Evolutionary conservation across 805 yeast genomes (phyloP).

Genomic region (Cyberlindnera bimundalis): DNA sequence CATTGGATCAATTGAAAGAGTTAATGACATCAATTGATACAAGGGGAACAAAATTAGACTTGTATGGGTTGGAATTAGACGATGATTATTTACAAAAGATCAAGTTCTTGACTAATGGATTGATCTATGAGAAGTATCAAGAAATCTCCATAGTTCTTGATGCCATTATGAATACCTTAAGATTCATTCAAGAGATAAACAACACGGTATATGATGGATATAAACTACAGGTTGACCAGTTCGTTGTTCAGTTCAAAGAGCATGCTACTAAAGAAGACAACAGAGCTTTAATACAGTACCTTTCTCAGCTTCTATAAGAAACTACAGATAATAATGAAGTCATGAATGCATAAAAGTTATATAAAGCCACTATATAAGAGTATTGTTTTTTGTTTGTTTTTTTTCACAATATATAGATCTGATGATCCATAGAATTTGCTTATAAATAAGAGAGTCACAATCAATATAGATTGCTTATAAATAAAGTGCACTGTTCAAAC

Average conservation of each 20-base stretch:
- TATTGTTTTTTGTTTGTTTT: too few species aligned
- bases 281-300: conserved; percentile 12
- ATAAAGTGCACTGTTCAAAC: too few species aligned
- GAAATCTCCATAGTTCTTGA: conserved; percentile 4
- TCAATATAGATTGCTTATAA: too few species aligned
- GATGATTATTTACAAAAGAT: conserved; percentile 16
- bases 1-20: not conserved
- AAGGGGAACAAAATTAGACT: conserved; percentile 10
- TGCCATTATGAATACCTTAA: not conserved
- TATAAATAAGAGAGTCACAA: conserved; percentile 5
- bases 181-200: conserved; percentile 4
- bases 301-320: not conserved
- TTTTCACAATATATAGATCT: too few species aligned
- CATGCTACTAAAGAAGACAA: conserved; percentile 10
- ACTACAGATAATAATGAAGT: not conserved
- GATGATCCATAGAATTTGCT: too few species aligned
- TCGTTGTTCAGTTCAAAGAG: conserved; percentile 7
- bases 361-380: too few species aligned
- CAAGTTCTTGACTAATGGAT: conserved; percentile 19
- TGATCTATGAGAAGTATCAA: conserved; percentile 17
- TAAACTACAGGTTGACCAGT: not conserved
- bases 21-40: conserved; percentile 5
- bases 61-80: conserved; percentile 14
- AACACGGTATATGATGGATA: not conserved
- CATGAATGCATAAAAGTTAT: not conserved